Percentiles rank a stretch among this genome's conserved stretches.
phyloP scores from a whole-genome alignment of 164 flowering plant genomes.

The Annona cherimola region DNA sequence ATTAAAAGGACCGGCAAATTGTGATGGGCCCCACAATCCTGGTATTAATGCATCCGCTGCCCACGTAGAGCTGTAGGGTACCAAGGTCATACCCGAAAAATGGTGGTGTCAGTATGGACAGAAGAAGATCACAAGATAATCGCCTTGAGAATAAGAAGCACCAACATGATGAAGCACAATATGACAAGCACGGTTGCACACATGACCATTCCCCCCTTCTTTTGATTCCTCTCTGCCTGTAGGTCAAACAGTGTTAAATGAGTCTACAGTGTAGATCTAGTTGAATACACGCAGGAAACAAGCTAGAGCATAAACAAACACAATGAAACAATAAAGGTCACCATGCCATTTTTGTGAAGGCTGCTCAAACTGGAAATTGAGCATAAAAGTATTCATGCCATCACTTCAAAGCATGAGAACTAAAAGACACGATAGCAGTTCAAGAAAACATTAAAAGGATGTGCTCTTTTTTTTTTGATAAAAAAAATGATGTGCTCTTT shows the following conservation, averaged over 20 bases:
- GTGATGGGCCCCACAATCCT: background rate
- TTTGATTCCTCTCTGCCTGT: constrained; percentile 93
- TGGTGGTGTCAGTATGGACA: background rate
- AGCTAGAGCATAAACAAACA: background rate
- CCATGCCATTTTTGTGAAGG: background rate
- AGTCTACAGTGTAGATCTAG: background rate
- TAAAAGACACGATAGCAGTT: background rate
- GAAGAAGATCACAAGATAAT: constrained; percentile 44
- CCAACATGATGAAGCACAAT: constrained; percentile 86
- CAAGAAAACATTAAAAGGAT: no score
- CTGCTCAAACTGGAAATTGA: no score
- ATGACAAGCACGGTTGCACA: constrained; percentile 80
- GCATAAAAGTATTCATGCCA: background rate
- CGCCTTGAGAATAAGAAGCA: constrained; percentile 72
- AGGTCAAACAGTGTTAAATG: constrained; percentile 1
- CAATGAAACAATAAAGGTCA: background rate
- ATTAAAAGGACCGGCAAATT: background rate
- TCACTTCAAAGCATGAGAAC: background rate
- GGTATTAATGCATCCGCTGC: background rate
- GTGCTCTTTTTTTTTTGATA: no score
- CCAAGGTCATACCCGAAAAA: background rate
- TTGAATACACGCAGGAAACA: background rate
- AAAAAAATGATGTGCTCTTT: no score
- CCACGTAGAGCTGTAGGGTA: background rate
- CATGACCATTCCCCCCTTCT: constrained; percentile 86